Conservation (phyloP, 2,329 filamentous ascomycete genomes). For the Phyllosticta citrichinensis region DNA sequence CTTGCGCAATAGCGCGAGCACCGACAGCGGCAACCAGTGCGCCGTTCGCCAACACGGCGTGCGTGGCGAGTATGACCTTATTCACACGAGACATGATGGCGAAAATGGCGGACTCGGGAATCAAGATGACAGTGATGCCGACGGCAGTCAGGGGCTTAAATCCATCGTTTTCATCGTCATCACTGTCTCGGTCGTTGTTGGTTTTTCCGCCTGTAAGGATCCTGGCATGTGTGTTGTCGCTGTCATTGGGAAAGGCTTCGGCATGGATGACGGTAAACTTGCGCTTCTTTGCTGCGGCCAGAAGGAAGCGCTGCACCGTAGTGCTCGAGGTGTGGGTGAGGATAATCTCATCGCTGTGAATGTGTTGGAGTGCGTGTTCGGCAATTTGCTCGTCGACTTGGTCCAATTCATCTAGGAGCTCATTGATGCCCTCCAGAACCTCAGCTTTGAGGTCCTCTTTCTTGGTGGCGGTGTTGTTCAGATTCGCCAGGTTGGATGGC, state of each 20-base stretch:
- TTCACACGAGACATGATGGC: slow-evolving; percentile 92
- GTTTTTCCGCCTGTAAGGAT: slow-evolving; percentile 46
- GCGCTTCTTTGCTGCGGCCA: slow-evolving; percentile 77
- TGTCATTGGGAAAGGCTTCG: slow-evolving; percentile 61
- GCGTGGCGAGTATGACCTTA: slow-evolving; percentile 86
- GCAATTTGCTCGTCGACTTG: slow-evolving; percentile 92
- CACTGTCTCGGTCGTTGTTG: slow-evolving; percentile 19
- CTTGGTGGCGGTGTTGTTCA: slow-evolving; percentile 28
- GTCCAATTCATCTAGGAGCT: slow-evolving; percentile 90
- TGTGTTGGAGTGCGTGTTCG: slow-evolving; percentile 77
- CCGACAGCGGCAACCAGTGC: slow-evolving; percentile 76
- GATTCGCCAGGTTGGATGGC: slow-evolving; percentile 27
- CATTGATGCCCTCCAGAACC: slow-evolving; percentile 85
- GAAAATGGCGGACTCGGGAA: slow-evolving; percentile 77
- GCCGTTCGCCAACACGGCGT: slow-evolving; percentile 80
- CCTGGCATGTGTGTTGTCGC: slow-evolving; percentile 51
- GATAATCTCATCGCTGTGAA: slow-evolving; percentile 86
- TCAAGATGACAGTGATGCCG: slow-evolving; percentile 72
- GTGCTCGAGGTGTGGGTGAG: slow-evolving; percentile 78
- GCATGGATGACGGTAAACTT: slow-evolving; percentile 86
- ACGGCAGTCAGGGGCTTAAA: slow-evolving; percentile 71
- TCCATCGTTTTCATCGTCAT: slow-evolving; percentile 42
- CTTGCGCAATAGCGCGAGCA: slow-evolving; percentile 72
- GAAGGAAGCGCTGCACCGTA: slow-evolving; percentile 81
- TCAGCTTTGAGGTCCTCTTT: slow-evolving; percentile 65